Conservation (phyloP, 2,329 filamentous ascomycete species). For the Penicillium sp. region DNA sequence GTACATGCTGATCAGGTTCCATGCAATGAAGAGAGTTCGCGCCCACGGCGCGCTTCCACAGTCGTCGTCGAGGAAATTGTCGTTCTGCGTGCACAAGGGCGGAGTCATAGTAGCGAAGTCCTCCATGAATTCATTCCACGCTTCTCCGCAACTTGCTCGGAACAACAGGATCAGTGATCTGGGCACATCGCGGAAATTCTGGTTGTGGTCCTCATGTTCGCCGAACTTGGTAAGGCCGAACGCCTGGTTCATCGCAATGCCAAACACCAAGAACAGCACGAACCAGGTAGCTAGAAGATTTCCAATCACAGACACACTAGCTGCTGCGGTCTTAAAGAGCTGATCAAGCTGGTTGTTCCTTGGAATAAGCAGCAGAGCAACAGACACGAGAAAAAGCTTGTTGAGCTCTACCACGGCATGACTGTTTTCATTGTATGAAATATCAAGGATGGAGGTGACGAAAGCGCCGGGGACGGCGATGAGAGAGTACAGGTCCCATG, state of each 20-base stretch:
- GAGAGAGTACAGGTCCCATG: constrained; percentile 91
- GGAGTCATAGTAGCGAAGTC: constrained; percentile 79
- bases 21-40: constrained; percentile 82
- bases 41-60: constrained; percentile 92
- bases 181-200: constrained; percentile 91
- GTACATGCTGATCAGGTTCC: constrained; percentile 99
- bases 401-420: constrained; percentile 74
- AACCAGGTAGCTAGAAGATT: constrained; percentile 97
- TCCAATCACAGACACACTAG: constrained; percentile 82
- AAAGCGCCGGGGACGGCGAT: constrained; percentile 77
- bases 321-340: constrained; percentile 96
- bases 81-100: constrained; percentile 72
- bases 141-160: constrained; percentile 87
- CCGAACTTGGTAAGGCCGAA: constrained; percentile 94
- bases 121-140: constrained; percentile 97
- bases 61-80: constrained; percentile 79
- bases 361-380: constrained; percentile 86
- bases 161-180: constrained; percentile 93
- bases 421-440: constrained; percentile 50
- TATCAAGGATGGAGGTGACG: constrained; percentile 71
- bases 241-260: constrained; percentile 91
- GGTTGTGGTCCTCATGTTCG: constrained; percentile 65
- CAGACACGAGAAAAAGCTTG: constrained; percentile 89
- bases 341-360: constrained; percentile 96
- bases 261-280: constrained; percentile 91